Percentiles rank a stretch among this genome's conserved stretches.
Conservation (phyloP, 2,329 filamentous ascomycete genomes). For the Westerdykella aurantiaca region DNA sequence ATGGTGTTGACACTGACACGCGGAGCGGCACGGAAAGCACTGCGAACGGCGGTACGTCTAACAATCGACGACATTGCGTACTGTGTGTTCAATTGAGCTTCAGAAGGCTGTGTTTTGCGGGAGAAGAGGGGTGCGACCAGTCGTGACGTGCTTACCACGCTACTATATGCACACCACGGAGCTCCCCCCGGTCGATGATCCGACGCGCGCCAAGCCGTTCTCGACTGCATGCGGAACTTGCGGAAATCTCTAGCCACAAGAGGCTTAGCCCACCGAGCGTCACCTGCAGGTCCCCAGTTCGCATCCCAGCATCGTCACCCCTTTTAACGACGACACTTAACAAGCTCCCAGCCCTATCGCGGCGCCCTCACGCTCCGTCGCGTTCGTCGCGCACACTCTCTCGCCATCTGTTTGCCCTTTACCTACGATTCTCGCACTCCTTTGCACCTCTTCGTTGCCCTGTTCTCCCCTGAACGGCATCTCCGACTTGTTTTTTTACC, state of each 20-base stretch:
- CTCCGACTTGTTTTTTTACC: constrained; percentile 7
- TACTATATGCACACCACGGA: neutral
- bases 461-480: constrained; percentile 2
- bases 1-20: constrained; percentile 37
- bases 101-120: constrained; percentile 3
- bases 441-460: constrained; percentile 2
- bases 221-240: neutral
- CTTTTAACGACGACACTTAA: constrained; percentile 13
- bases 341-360: constrained; percentile 5
- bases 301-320: constrained; percentile 5
- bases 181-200: neutral
- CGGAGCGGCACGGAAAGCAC: constrained; percentile 44
- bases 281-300: neutral
- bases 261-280: neutral
- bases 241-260: neutral
- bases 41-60: constrained; percentile 29
- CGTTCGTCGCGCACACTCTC: neutral
- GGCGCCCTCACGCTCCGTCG: constrained; percentile 2
- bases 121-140: constrained; percentile 8
- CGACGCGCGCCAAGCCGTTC: neutral
- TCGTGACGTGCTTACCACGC: neutral
- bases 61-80: constrained; percentile 45
- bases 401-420: neutral
- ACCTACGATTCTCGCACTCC: constrained; percentile 6
- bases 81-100: constrained; percentile 27